Base-by-base conservation (phyloP, 208 protist genomes). In the Crithidia acanthocephali region DNA sequence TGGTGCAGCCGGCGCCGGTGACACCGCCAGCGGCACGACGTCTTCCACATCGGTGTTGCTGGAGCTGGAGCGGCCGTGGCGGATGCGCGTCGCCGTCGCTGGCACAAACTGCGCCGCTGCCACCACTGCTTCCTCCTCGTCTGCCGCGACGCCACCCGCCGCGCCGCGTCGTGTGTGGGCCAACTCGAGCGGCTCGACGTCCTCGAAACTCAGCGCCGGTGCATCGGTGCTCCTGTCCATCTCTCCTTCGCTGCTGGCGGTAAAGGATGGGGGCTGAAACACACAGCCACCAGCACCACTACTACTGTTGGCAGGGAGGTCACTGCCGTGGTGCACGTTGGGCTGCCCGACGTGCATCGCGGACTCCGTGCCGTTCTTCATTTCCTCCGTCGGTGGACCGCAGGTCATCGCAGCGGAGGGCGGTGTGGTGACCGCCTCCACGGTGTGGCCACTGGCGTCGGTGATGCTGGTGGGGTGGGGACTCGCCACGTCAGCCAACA, bases 11-110 rank as follows among this genome's bases (percentile, higher is more conserved):
- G 52, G 52, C 28, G 37, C 60, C 2, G 23, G 42, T 35, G 15
- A 48, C 52, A 45, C 4, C 10, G 42, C 40, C n/a, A 76, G 58
- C 18, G 68, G 70, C 2, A 77, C 47, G 10, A 72, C 68, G 28
- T 87, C 74, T 32, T 75, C 74, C 10, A 79, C 63, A 6, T 75
- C 63, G 15, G 56, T 32, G 52, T 40, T 69, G 71, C 40, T 61
- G 4, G 68, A 68, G 23, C 57, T 59, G 22, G 55, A 66, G 25
- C 50, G 64, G 18, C 4, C 48, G n/a, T 8, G 30, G 22, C 45
- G 13, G 35, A 22, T 13, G 42, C 60, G n/a, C 35, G 52, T 74
- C 28, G 69, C 18, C 47, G 61, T 66, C 13, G 61, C 20, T 13
- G 42, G 62, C 47, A 50, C 33, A 35, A 48, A 68, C 22, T 23